Base-by-base conservation (phyloP, 129 eudicot genomes). In the Flaveria brownii region DNA sequence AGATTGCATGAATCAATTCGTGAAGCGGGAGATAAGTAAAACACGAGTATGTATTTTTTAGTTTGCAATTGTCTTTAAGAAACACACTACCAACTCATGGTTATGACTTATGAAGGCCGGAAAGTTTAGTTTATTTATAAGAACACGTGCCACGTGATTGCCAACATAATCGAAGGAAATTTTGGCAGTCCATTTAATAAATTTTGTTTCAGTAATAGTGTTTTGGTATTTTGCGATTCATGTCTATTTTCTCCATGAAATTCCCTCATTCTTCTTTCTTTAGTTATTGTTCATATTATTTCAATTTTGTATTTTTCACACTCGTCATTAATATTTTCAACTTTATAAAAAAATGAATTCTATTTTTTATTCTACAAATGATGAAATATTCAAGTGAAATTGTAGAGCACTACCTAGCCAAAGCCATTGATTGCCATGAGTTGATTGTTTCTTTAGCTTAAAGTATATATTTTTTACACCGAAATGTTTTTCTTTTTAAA, bases 391-490 rank as follows among this genome's bases (percentile, higher is more conserved):
- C 16, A 60, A 60, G 28, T 60, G 39, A 4, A 11, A 60, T 12
- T 11, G 39, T 60, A 13, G 26, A 60, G 66, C 39, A 13, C 36
- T 25, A 23, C 17, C 66, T 60, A 23, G 66, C 36, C 66, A 60
- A 60, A 22, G 66, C 66, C 66, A 60, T 20, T 60, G 66, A 60
- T 60, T 60, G 66, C 39, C 16, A n/a, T 10, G 39, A 10, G 5
- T 60, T 60, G 66, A 60, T 60, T 60, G 66, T 60, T 60, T 25
- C 66, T 60, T 60, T 73, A 56, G 68, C 36, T 62, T 47, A 16
- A 30, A 20, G 17, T 46, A 66, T 47, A 65, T 17, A 16, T 77
- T 78, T 86, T 88, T 85, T 88, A 83, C 93, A 88, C 82, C 90
- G 80, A 85, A 88, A 74, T 80, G 57, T 76, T 68, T 61, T 64